Base-by-base conservation (phyloP, 306 rosid genomes). In the Cyamopsis tetragonoloba region DNA sequence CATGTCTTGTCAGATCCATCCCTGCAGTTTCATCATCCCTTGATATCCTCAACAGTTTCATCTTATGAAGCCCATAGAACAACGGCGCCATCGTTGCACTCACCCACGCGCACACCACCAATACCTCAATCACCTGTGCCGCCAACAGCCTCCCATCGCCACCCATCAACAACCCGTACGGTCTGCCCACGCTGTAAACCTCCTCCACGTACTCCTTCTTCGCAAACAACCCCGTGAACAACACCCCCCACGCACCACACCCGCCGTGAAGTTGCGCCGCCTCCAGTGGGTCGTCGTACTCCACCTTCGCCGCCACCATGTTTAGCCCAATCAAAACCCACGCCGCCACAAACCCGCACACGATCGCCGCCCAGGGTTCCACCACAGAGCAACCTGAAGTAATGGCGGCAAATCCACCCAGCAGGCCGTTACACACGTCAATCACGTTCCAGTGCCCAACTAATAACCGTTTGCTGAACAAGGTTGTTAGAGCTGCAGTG, bases 181-280 rank as follows among this genome's bases (percentile, higher is more conserved):
- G 86, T 66, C 92, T 75, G 22, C 79, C 81, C 0, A 66, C 55
- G 0, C 71, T 20, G 50, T 91, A 91, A 20, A 82, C 81, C 67
- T 91, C 87, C 0, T 14, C 58, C 62, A 91, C 91, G 31, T 84
- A 91, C 5, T n/a, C 41, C 53, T 61, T 0, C 11, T 71, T 77
- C 0, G 95, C 95, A 3, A 91, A 86, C 47, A 91, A 11, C 0
- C 95, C 92, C 0, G 95, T 91, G 74, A 88, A 91, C 30, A 91
- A 5, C 2, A 91, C 19, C 0, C 97, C 97, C 95, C 92, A 91
- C 48, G 89, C 86, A 4, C 97, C 95, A 5, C 97, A 91, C 20
- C 95, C 95, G 0, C 95, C 95, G 63, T 91, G 97, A 0, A 91
- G 77, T 26, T 91, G 95, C 17, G 92, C 91, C 4, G 95, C 97